Evolutionary conservation across 345 rosid genomes (phyloP).

Genomic region (Arabidopsis thaliana): TAIR10.1 NC_003075.7:10976001-10976500

Average conservation of each 20-base stretch:
- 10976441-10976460: conserved; percentile 98
- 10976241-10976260: conserved; percentile 27
- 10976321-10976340: conserved; percentile 56
- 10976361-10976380: conserved; percentile 12
- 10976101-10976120: conserved; percentile 84
- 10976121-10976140: conserved; percentile 84
- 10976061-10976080: conserved; percentile 95
- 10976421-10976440: conserved; percentile 93
- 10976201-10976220: conserved; percentile 11
- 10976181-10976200: background rate
- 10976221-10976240: background rate
- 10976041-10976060: conserved; percentile 71
- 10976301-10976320: conserved; percentile 91
- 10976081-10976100: conserved; percentile 98
- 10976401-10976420: conserved; percentile 57
- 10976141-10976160: conserved; percentile 98
- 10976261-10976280: conserved; percentile 98
- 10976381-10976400: background rate
- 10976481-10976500: conserved; percentile 39
- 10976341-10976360: conserved; percentile 7
- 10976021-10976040: background rate
- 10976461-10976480: conserved; percentile 98
- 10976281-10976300: conserved; percentile 97
- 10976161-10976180: conserved; percentile 80
- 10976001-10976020: background rate